These are phyloP conservation scores for Colletotrichum caudatum DNA, from an alignment of 2,329 filamentous ascomycete genomes.

Conservation along the genomic window DNA sequence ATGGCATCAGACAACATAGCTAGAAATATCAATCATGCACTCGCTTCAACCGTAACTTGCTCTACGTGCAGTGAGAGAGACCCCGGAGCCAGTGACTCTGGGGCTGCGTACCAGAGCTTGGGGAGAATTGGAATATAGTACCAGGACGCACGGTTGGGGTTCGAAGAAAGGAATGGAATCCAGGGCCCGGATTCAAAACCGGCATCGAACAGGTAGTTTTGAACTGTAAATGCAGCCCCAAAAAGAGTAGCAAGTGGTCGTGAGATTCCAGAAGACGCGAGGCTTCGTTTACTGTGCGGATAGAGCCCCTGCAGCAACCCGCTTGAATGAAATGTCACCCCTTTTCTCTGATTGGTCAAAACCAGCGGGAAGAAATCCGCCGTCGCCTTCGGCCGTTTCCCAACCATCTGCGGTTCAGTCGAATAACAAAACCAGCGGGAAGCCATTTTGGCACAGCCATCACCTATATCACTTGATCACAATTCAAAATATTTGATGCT, in stretches of 20 bases:
- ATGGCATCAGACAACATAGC: too few relatives aligned
- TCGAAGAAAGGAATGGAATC: not conserved
- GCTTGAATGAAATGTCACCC: constrained; percentile 36
- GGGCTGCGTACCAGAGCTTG: not conserved
- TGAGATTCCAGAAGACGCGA: not conserved
- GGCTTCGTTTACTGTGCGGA: not conserved
- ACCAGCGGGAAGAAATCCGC: constrained; percentile 3
- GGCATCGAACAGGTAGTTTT: too few relatives aligned
- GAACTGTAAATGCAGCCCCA: too few relatives aligned
- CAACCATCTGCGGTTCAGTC: not conserved
- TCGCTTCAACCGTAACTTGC: too few relatives aligned
- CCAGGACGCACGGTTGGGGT: not conserved
- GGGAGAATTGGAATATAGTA: not conserved
- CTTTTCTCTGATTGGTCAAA: constrained; percentile 32
- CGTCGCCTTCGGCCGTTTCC: not conserved
- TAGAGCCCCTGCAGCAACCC: not conserved
- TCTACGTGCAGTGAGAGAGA: not conserved
- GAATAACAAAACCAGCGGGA: not conserved
- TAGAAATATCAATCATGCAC: not conserved
- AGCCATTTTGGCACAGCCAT: not conserved
- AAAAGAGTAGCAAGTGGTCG: not conserved
- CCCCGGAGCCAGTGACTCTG: not conserved
- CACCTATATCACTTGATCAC: not conserved
- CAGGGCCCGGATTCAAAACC: not conserved
- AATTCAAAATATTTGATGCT: not conserved